Evolutionary conservation across 2,329 filamentous ascomycete species (phyloP).

Genomic region (Biscogniauxia mediterranea): DNA sequence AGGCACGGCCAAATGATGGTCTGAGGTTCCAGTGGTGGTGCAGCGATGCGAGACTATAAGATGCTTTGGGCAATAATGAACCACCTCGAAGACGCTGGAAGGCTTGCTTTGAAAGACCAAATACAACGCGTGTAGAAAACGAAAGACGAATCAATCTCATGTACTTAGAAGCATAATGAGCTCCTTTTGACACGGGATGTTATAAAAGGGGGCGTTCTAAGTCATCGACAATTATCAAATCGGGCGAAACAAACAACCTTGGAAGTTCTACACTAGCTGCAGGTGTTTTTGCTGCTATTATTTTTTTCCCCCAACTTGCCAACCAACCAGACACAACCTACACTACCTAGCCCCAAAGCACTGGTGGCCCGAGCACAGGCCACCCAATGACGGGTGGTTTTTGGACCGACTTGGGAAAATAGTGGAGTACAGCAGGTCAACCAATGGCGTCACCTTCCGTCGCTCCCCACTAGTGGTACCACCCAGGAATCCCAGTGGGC

Average conservation of each 20-base stretch:
- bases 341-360: background rate
- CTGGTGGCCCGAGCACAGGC: constrained; percentile 7
- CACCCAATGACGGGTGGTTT: constrained; percentile 20
- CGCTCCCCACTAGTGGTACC: constrained; percentile 1
- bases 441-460: constrained; percentile 27
- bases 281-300: background rate
- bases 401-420: constrained; percentile 10
- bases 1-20: background rate
- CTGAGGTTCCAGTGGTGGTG: background rate
- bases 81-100: too few relatives aligned
- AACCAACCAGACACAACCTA: background rate
- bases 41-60: too few relatives aligned
- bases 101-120: too few relatives aligned
- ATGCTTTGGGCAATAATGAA: too few relatives aligned
- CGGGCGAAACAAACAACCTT: too few relatives aligned
- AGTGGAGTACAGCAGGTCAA: background rate
- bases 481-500: constrained; percentile 1
- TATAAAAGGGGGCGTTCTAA: too few relatives aligned
- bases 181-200: too few relatives aligned
- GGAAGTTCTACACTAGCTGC: background rate
- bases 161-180: too few relatives aligned
- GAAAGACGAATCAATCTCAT: too few relatives aligned
- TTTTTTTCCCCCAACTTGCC: background rate
- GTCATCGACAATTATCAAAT: too few relatives aligned
- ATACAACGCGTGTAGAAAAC: too few relatives aligned